Percentiles rank a stretch among this genome's conserved stretches.
Conservation (phyloP, 75 land plant species). For the Chamaecyparis obtusa region DNA sequence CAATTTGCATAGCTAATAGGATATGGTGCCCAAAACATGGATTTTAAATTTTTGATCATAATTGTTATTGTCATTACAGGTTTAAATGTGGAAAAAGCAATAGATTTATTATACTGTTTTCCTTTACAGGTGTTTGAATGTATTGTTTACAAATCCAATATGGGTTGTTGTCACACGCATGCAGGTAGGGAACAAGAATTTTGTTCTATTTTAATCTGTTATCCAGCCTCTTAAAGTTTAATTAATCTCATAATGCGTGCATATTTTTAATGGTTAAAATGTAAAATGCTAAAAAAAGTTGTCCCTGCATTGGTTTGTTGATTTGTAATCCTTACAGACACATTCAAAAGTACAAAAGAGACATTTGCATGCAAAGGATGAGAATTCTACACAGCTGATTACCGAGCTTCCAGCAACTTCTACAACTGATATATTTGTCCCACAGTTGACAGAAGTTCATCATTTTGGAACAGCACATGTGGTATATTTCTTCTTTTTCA, state of each 20-base stretch:
- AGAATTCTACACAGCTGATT: not conserved
- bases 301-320: not conserved
- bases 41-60: not conserved
- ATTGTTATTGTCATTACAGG: not conserved
- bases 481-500: constrained; percentile 18
- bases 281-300: not conserved
- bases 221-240: not conserved
- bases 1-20: not conserved
- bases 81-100: not conserved
- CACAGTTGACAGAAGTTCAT: constrained; percentile 30
- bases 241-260: not conserved
- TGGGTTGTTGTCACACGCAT: constrained; percentile 99
- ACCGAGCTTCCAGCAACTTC: not conserved
- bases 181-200: constrained; percentile 56
- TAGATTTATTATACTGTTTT: not conserved
- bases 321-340: constrained; percentile 45
- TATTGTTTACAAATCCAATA: constrained; percentile 93
- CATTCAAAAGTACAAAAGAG: constrained; percentile 52
- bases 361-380: constrained; percentile 6
- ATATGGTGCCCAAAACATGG: not conserved
- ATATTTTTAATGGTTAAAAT: not conserved
- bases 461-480: constrained; percentile 59
- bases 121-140: constrained; percentile 81
- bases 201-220: not conserved
- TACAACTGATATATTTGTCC: constrained; percentile 28